Conservation (phyloP, 352 stramenopile species). For the Globisporangium paddicum region DNA sequence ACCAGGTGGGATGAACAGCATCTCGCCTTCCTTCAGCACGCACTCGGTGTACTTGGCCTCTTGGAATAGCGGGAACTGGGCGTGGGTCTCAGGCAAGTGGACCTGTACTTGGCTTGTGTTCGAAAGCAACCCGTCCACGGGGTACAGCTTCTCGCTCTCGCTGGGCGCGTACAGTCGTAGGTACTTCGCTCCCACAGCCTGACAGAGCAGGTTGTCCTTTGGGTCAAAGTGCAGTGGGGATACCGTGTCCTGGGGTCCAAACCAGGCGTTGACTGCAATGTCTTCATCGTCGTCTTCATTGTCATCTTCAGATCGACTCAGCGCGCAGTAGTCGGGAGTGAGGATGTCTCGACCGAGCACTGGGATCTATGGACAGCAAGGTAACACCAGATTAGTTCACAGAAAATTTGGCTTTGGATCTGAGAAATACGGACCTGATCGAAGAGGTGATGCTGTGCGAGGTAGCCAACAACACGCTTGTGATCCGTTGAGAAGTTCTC, state of each 20-base stretch:
- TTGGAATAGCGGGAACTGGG: conserved; percentile 47
- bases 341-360: conserved; percentile 73
- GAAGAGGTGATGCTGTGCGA: conserved; percentile 89
- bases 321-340: conserved; percentile 84
- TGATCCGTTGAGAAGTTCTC: not conserved
- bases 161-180: conserved; percentile 69
- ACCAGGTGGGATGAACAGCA: conserved; percentile 86
- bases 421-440: conserved; percentile 83
- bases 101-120: conserved; percentile 85
- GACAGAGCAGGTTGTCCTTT: conserved; percentile 88
- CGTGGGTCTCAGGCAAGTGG: conserved; percentile 31
- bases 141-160: conserved; percentile 74
- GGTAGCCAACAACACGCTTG: conserved; percentile 43
- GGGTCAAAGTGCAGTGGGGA: conserved; percentile 88
- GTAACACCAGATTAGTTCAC: not conserved
- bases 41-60: conserved; percentile 64
- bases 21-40: conserved; percentile 60
- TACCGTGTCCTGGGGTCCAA: conserved; percentile 72
- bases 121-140: conserved; percentile 72
- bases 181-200: conserved; percentile 84
- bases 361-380: conserved; percentile 57
- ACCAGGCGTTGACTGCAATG: conserved; percentile 86
- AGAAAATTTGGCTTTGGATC: not conserved
- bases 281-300: conserved; percentile 41
- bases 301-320: conserved; percentile 38